phyloP scores from a whole-genome alignment of 495 filamentous ascomycete species.

The Lasiosphaeria ovina region DNA sequence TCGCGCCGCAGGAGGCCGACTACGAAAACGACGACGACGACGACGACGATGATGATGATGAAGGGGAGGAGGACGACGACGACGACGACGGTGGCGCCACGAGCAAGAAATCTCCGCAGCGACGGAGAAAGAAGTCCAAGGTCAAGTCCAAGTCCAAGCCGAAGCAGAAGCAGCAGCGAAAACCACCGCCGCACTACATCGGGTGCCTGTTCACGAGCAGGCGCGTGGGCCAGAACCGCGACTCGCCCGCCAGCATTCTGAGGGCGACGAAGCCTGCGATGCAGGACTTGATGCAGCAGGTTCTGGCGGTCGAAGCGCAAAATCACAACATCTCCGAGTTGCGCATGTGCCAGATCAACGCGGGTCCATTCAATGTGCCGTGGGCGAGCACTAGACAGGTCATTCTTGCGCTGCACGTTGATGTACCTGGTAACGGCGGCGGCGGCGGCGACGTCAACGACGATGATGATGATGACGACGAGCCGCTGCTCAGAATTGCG shows the following conservation, averaged over 20 bases:
- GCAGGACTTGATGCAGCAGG: conserved; percentile 23
- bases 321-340: conserved; percentile 15
- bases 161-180: background rate
- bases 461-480: conserved; percentile 16
- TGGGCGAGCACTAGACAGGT: conserved; percentile 23
- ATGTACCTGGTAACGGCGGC: background rate
- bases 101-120: background rate
- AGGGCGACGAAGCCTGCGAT: conserved; percentile 20
- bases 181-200: conserved; percentile 21
- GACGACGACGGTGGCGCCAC: background rate
- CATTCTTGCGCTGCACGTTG: conserved; percentile 17
- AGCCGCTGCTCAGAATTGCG: background rate
- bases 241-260: conserved; percentile 21
- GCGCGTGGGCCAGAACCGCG: conserved; percentile 11
- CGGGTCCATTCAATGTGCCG: conserved; percentile 27
- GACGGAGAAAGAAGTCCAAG: background rate
- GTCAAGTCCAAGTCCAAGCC: no score
- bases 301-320: conserved; percentile 11
- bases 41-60: no score
- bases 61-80: no score
- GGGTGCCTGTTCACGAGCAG: conserved; percentile 31
- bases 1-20: conserved; percentile 10
- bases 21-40: background rate
- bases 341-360: conserved; percentile 30
- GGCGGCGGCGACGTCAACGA: background rate